A percentile compares a stretch with the other conserved stretches of the same genome.
These are phyloP conservation scores for Backusella liffmaniae DNA, from an alignment of 192 early-diverging fungal species.

Conservation along the genomic window DNA sequence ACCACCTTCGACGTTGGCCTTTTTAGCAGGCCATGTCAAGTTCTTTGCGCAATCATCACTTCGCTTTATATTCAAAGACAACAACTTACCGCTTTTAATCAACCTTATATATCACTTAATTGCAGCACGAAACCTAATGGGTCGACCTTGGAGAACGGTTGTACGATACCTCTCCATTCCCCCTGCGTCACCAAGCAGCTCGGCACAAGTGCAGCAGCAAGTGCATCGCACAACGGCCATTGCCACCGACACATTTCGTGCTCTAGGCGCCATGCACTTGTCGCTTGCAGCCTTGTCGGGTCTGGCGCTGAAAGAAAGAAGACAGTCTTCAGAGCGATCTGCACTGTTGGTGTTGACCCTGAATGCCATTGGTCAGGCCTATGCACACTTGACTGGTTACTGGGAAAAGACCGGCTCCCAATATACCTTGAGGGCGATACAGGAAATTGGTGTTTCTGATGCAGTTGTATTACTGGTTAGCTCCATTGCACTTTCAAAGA, in stretches of 20 bases:
- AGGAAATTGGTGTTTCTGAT: slow-evolving; percentile 26
- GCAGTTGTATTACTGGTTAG: slow-evolving; percentile 9
- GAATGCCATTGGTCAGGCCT: slow-evolving; percentile 18
- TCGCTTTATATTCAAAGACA: slow-evolving; percentile 33
- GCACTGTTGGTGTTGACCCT: slow-evolving; percentile 25
- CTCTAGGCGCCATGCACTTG: slow-evolving; percentile 18
- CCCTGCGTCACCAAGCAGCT: not conserved
- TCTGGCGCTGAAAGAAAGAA: slow-evolving; percentile 20
- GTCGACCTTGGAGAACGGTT: slow-evolving; percentile 1
- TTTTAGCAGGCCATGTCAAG: slow-evolving; percentile 1
- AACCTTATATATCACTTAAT: slow-evolving; percentile 27
- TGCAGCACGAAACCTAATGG: slow-evolving; percentile 22
- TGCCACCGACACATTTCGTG: slow-evolving; percentile 18
- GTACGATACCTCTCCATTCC: slow-evolving; percentile 17
- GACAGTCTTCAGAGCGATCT: slow-evolving; percentile 27
- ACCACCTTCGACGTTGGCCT: not conserved
- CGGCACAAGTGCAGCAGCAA: not conserved
- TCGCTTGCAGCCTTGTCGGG: slow-evolving; percentile 13
- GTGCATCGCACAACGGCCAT: not conserved
- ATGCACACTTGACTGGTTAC: slow-evolving; percentile 22
- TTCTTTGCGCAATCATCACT: not conserved
- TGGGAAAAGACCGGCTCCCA: not conserved
- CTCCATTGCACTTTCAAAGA: slow-evolving; percentile 23
- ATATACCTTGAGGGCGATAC: slow-evolving; percentile 24
- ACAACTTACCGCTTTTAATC: slow-evolving; percentile 31